Evolutionary conservation across 1,284 basidiomycete genomes (phyloP).

Genomic region (Ceratobasidium sp.): DNA sequence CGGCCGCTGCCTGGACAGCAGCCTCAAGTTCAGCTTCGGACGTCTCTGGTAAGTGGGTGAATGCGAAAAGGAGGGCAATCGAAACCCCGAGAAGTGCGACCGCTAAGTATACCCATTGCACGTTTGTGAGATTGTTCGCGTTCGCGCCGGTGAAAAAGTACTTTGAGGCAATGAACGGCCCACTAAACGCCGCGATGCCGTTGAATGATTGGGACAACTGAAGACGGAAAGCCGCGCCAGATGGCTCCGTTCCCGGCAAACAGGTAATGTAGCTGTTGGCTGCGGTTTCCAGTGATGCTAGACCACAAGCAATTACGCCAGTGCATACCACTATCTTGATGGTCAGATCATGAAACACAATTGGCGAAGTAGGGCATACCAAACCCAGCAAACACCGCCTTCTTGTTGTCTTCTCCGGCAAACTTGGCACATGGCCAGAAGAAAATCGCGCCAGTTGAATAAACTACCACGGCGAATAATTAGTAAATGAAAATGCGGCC

Average conservation of each 20-base stretch:
- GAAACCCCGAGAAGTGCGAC: slow-evolving; percentile 56
- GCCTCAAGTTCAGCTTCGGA: slow-evolving; percentile 59
- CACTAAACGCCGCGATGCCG: slow-evolving; percentile 82
- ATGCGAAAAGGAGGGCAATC: slow-evolving; percentile 60
- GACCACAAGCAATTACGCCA: slow-evolving; percentile 72
- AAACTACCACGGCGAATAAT: slow-evolving; percentile 34
- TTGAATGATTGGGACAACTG: slow-evolving; percentile 89
- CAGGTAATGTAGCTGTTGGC: slow-evolving; percentile 85
- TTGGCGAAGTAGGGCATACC: slow-evolving; percentile 62
- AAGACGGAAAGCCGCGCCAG: slow-evolving; percentile 80
- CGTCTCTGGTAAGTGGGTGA: slow-evolving; percentile 64
- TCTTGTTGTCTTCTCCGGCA: slow-evolving; percentile 58
- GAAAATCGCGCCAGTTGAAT: slow-evolving; percentile 70
- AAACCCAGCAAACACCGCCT: slow-evolving; percentile 74
- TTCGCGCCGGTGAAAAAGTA: slow-evolving; percentile 62
- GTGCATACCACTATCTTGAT: slow-evolving; percentile 36
- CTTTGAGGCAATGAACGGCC: slow-evolving; percentile 81
- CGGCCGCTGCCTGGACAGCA: slow-evolving; percentile 55
- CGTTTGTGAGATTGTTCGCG: slow-evolving; percentile 58
- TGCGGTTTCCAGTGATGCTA: slow-evolving; percentile 76
- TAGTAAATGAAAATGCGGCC: background rate
- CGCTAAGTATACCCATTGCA: slow-evolving; percentile 66
- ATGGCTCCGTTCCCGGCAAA: slow-evolving; percentile 67
- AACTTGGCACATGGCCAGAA: slow-evolving; percentile 86
- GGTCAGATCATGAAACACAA: background rate